phyloP scores from a whole-genome alignment of 2,329 filamentous ascomycete genomes.

The Parascedosporium putredinis region DNA sequence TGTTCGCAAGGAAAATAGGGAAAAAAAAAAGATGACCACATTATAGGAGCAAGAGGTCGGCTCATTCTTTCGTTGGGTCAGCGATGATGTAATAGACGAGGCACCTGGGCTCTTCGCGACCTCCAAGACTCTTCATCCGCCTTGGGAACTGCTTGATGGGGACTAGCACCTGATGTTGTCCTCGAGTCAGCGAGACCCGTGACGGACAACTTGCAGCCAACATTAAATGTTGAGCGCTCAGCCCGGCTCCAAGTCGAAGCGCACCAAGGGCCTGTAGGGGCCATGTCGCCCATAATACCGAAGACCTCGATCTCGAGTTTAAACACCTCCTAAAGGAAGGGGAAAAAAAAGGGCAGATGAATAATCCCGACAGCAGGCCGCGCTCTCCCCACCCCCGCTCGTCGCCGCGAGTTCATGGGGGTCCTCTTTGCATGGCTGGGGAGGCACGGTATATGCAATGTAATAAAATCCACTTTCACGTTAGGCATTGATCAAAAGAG shows the following conservation, averaged over 20 bases:
- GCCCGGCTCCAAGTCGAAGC: background rate
- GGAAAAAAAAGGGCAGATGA: too few relatives aligned
- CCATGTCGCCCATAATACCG: too few relatives aligned
- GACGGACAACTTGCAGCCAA: background rate
- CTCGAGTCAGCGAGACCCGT: background rate
- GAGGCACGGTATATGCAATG: background rate
- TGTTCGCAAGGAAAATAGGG: too few relatives aligned
- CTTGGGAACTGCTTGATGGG: background rate
- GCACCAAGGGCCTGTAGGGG: background rate
- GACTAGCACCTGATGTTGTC: background rate
- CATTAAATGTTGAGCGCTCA: background rate
- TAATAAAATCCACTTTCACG: background rate
- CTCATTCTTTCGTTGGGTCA: too few relatives aligned
- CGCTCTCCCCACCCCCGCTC: too few relatives aligned
- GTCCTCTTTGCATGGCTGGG: background rate
- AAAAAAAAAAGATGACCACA: too few relatives aligned
- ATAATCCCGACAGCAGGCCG: too few relatives aligned
- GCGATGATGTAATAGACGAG: background rate
- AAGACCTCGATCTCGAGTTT: too few relatives aligned
- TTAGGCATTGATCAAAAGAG: background rate
- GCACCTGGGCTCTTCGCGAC: background rate
- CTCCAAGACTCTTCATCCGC: too few relatives aligned
- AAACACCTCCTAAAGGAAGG: too few relatives aligned
- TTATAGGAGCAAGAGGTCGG: too few relatives aligned
- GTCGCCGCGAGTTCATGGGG: too few relatives aligned